Conservation (phyloP, 306 rosid species). For the Inga oerstediana region DNA sequence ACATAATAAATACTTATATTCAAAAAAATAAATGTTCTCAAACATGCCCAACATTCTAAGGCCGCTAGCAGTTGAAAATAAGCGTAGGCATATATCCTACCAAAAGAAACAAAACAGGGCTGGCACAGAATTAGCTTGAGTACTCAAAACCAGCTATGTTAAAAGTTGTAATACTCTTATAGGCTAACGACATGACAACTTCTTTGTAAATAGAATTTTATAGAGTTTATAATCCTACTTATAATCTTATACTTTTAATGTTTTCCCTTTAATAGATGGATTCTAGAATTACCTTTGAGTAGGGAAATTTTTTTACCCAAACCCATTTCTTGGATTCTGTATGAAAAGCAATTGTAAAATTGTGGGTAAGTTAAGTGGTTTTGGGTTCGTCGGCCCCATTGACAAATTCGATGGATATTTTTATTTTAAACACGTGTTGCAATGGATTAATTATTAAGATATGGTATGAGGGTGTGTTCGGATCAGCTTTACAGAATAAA, state of each 20-base stretch:
- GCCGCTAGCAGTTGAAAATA: neutral
- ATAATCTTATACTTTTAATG: no score
- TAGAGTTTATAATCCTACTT: no score
- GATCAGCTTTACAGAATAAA: no score
- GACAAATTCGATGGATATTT: neutral
- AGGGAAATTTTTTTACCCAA: no score
- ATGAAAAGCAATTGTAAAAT: neutral
- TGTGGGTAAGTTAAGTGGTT: neutral
- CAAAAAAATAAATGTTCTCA: no score
- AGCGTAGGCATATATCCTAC: neutral
- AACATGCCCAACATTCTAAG: neutral
- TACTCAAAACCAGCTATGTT: neutral
- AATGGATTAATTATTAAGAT: neutral
- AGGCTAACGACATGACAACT: no score
- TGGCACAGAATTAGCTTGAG: neutral
- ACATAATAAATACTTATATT: no score
- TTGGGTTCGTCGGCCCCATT: neutral
- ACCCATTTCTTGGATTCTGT: neutral
- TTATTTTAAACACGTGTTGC: neutral
- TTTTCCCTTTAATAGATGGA: no score
- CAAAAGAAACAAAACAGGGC: neutral
- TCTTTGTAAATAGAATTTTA: no score
- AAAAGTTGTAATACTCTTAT: neutral
- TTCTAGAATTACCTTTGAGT: no score
- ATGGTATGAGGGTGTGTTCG: no score